Evolutionary conservation across 345 rosid genomes (phyloP), one percentile per base, ranked within the genome.

Genomic region (Viola odorata): DNA sequence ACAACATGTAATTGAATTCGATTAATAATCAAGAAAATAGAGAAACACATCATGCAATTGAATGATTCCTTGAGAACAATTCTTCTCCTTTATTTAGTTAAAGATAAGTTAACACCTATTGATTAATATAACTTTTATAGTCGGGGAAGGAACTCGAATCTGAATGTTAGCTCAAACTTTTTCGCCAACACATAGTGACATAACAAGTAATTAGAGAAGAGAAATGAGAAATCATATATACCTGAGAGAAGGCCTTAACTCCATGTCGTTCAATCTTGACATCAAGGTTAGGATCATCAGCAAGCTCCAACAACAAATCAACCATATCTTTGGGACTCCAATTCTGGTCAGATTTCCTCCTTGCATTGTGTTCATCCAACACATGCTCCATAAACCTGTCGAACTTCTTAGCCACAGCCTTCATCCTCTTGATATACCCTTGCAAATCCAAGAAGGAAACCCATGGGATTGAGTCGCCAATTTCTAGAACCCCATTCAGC

Each of bases 401-500:
- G 6, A 86, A 78, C 52, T 79, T 82, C 83, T 77, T 73, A 64
- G 75, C 65, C 69, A 86, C 10, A 3, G 55, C 73, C 73, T 86
- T 86, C 94, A 84, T 86, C 64, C 83, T 80, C 82, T 70, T 84
- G 0, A 77, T 73, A 40, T 86, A 40, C 17, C 94, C 89, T 17
- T 84, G 87, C 68, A 86, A 54, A 75, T 86, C 94, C 77, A 86
- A 37, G 65, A 71, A 77, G 47, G 69, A 53, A 5, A 84, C 51
- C 86, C 86, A 86, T 0, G 90, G 87, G 41, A 86, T 86, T 10
- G 84, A 84, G 56, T 82, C 94, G 0, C 94, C 89, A 15, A 86
- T 75, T 37, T 78, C 81, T 45, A 84, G 39, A 10, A 80, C 74
- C 42, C 94, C 90, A 32, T 81, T 87, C 1, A 87, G 82, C 64